A percentile compares a stretch with the other conserved stretches of the same genome.
Evolutionary conservation across 2,329 filamentous ascomycete genomes (phyloP).

Genomic region (Decorospora gaudefroyi): DNA sequence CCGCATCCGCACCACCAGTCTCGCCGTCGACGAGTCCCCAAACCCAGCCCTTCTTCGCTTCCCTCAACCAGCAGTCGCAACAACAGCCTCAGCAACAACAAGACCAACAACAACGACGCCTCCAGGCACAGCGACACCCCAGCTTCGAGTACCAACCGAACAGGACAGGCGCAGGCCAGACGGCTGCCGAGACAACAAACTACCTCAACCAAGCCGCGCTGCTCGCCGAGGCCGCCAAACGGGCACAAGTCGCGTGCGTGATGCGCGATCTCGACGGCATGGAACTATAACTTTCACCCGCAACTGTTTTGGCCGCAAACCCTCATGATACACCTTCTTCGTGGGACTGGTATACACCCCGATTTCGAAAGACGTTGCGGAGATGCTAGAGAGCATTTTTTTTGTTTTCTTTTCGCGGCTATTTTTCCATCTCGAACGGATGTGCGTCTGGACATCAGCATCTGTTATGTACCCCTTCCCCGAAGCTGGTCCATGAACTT

Average conservation of each 20-base stretch:
- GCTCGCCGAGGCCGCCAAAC: slow-evolving; percentile 88
- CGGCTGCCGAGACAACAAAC: slow-evolving; percentile 56
- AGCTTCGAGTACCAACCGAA: slow-evolving; percentile 45
- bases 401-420: slow-evolving; percentile 20
- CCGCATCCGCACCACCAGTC: slow-evolving; percentile 40
- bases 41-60: slow-evolving; percentile 42
- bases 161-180: slow-evolving; percentile 41
- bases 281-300: slow-evolving; percentile 57
- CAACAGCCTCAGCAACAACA: slow-evolving; percentile 37
- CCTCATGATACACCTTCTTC: too few relatives aligned
- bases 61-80: slow-evolving; percentile 35
- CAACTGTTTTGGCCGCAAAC: too few relatives aligned
- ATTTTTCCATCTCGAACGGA: slow-evolving; percentile 15
- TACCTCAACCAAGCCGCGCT: slow-evolving; percentile 83
- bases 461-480: slow-evolving; percentile 10
- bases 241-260: slow-evolving; percentile 86
- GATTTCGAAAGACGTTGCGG: slow-evolving; percentile 3
- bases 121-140: slow-evolving; percentile 33
- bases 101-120: slow-evolving; percentile 36
- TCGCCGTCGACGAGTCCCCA: slow-evolving; percentile 43
- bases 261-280: slow-evolving; percentile 83
- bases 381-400: slow-evolving; percentile 3
- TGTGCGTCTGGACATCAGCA: slow-evolving; percentile 23
- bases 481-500: background rate
- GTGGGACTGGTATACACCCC: too few relatives aligned